Evolutionary conservation across 805 yeast species (phyloP), one percentile per base, ranked within the genome.

Genomic region (Wickerhamiella kazuoi): DNA sequence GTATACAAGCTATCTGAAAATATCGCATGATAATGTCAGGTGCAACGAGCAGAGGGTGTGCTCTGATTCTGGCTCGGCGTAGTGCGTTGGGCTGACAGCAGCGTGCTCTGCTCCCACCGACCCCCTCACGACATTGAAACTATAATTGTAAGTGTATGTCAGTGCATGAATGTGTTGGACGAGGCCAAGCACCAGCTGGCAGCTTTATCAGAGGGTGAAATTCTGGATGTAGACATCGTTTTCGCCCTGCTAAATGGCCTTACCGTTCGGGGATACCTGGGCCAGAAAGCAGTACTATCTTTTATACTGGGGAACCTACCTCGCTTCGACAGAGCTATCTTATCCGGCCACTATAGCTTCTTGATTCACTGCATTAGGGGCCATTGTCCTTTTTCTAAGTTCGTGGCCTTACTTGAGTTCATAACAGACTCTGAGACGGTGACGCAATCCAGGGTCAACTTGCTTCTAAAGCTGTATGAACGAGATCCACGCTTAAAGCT

Each of bases 391-490:
- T 5, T 17, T 13, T 9, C 9, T 4, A 8, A 9, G 14, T 6
- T 31, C 7, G 21, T 14, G 7, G 21, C 14, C 18, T 34, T 40
- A 14, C 29, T 40, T 7, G 21, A 18, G 2, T 21, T n/a, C 11
- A 30, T 40, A 14, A 35, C 39, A 3, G 34, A 40, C 16, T 13
- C 34, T 3, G 17, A 24, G 15, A 18, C 24, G 5, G 44, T 41
- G 8, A 20, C 23, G 4, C 37, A 30, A 21, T 13, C 32, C 11
- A 34, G 44, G 3, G 34, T 41, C 9, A 21, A 35, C 14, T 8
- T 16, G 7, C 21, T 38, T 15, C 18, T 28, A 14, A 24, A 31
- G 15, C 7, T 38, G 15, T 38, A 32, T 19, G 21, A 3, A 6
- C 33, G 19, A 8, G 33, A 26, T 5, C 24, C 31, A 21, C 20